A percentile compares a stretch with the other conserved stretches of the same genome.
Conservation (phyloP, 1,284 basidiomycete species). For the Sporisorium graminicola region DNA sequence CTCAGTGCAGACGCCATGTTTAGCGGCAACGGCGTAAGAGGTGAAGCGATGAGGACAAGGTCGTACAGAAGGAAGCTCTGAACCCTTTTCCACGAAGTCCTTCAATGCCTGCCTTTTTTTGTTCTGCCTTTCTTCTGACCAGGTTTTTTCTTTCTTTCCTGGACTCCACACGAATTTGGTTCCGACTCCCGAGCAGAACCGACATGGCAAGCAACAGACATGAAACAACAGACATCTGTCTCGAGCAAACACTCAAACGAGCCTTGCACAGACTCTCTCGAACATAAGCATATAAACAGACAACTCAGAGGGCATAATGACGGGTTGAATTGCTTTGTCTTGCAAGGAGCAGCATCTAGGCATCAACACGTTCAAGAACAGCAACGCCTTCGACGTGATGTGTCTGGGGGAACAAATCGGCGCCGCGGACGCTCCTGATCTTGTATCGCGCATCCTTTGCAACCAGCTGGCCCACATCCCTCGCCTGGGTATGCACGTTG, state of each 20-base stretch:
- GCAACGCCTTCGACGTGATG: slow-evolving; percentile 69
- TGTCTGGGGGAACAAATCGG: slow-evolving; percentile 69
- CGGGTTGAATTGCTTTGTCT: neutral
- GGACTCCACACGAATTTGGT: slow-evolving; percentile 10
- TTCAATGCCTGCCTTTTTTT: neutral
- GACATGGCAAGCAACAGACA: neutral
- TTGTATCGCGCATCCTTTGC: slow-evolving; percentile 51
- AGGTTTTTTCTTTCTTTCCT: slow-evolving; percentile 9
- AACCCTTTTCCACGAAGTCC: neutral
- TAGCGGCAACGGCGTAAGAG: neutral
- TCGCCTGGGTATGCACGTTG: slow-evolving; percentile 78
- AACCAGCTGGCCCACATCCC: slow-evolving; percentile 68
- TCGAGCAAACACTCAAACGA: neutral
- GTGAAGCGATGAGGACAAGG: neutral
- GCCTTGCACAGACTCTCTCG: neutral
- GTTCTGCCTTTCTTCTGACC: slow-evolving; percentile 13
- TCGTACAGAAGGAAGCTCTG: neutral
- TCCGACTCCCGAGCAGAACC: slow-evolving; percentile 19
- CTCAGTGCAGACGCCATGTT: slow-evolving; percentile 20
- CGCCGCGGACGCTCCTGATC: slow-evolving; percentile 64
- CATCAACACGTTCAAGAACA: slow-evolving; percentile 50
- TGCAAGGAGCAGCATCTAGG: neutral
- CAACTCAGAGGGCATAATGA: neutral
- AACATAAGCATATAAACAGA: neutral
- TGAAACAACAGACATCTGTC: too few relatives aligned